A percentile compares a stretch with the other conserved stretches of the same genome.
Conservation (phyloP, 2,329 filamentous ascomycete species). For the Mycocentrospora acerina region DNA sequence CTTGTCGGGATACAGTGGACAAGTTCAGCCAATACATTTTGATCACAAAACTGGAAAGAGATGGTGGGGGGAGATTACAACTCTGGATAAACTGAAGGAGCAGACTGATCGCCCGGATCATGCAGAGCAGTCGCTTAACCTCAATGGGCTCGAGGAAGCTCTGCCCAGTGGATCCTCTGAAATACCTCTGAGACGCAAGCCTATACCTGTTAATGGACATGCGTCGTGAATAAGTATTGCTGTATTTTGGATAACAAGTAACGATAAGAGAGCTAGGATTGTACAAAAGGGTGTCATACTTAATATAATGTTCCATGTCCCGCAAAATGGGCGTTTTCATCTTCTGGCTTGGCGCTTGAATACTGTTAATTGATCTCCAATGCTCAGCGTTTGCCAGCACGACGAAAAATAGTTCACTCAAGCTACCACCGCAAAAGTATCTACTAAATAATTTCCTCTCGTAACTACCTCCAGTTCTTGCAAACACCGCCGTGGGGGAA, state of each 20-base stretch:
- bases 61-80: constrained; percentile 26
- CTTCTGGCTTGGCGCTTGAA: too few relatives aligned
- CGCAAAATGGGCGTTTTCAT: too few relatives aligned
- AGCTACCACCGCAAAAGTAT: too few relatives aligned
- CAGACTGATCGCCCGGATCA: background rate
- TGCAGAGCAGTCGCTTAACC: background rate
- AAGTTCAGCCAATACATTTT: constrained; percentile 33
- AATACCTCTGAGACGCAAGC: constrained; percentile 15
- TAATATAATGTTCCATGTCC: too few relatives aligned
- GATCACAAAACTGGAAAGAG: constrained; percentile 28
- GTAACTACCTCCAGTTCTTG: too few relatives aligned
- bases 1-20: constrained; percentile 27
- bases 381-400: too few relatives aligned
- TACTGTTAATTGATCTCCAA: too few relatives aligned
- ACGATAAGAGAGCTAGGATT: background rate
- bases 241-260: too few relatives aligned
- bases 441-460: too few relatives aligned
- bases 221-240: background rate
- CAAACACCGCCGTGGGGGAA: too few relatives aligned
- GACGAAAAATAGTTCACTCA: too few relatives aligned
- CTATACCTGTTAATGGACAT: constrained; percentile 5
- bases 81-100: constrained; percentile 18
- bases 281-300: background rate
- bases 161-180: constrained; percentile 11
- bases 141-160: constrained; percentile 11